These are phyloP conservation scores for Wickerhamiella occidentalis DNA, from an alignment of 805 yeast genomes.

Conservation along the genomic window DNA sequence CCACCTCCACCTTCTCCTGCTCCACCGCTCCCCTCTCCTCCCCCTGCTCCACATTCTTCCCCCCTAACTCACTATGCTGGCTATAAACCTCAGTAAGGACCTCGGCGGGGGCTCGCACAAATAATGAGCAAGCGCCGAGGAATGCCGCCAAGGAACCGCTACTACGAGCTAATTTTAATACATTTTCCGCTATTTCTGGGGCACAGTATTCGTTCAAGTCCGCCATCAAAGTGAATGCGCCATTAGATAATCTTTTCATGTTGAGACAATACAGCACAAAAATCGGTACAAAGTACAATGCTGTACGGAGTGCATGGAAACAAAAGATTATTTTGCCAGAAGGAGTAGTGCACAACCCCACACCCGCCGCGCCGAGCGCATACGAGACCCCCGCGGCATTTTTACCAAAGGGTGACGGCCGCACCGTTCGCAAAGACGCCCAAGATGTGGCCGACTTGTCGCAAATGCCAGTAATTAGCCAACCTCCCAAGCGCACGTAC, in stretches of 20 bases:
- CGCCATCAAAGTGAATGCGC: too few relatives aligned
- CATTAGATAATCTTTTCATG: background rate
- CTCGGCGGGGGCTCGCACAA: constrained; percentile 1
- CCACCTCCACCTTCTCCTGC: too few relatives aligned
- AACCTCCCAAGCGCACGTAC: constrained; percentile 34
- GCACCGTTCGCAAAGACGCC: constrained; percentile 32
- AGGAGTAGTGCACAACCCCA: constrained; percentile 49
- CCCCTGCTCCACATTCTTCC: background rate
- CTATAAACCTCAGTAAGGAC: background rate
- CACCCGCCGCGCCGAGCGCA: constrained; percentile 51
- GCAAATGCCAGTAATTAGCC: constrained; percentile 30
- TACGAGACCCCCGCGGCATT: constrained; percentile 57
- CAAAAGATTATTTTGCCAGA: constrained; percentile 44
- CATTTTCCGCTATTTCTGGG: constrained; percentile 6
- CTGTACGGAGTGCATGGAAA: constrained; percentile 51
- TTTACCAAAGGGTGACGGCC: constrained; percentile 48
- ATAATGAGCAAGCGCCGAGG: constrained; percentile 16
- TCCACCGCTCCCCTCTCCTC: too few relatives aligned
- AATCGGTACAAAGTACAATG: constrained; percentile 48
- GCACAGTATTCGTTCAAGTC: background rate
- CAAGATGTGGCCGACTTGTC: constrained; percentile 16
- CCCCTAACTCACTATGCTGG: background rate
- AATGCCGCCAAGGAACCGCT: constrained; percentile 14
- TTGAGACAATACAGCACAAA: constrained; percentile 14
- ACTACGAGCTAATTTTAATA: background rate